Evolutionary conservation across 441 rosid genomes (phyloP).

Genomic region (Populus trichocarpa): DNA sequence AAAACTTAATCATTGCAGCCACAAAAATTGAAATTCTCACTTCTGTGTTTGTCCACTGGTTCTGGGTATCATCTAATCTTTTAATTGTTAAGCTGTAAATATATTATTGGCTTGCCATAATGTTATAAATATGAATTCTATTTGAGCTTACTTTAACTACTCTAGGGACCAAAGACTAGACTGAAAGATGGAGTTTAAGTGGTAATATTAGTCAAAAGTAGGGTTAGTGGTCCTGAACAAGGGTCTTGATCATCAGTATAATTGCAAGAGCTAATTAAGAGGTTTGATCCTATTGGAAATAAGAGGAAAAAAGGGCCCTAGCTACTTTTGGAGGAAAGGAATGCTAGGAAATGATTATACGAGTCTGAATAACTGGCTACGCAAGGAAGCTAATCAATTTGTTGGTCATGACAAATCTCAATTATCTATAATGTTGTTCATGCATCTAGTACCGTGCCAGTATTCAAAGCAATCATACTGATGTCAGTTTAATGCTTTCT

Average conservation of each 20-base stretch:
- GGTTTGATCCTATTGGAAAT: not conserved
- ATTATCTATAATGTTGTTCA: not conserved
- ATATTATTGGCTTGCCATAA: not conserved
- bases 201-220: not conserved
- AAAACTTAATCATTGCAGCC: constrained; percentile 25
- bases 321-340: not conserved
- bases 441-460: not conserved
- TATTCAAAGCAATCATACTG: not conserved
- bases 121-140: not conserved
- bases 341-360: constrained; percentile 4
- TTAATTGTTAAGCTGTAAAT: not conserved
- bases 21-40: constrained; percentile 8
- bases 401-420: constrained; percentile 3
- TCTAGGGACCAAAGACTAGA: not conserved
- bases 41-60: not conserved
- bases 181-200: not conserved
- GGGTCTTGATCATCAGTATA: not conserved
- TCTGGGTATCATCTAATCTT: not conserved
- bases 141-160: not conserved
- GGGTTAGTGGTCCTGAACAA: constrained; percentile 14
- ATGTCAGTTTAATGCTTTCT: not conserved
- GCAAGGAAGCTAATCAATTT: not conserved
- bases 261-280: not conserved
- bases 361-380: not conserved
- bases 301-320: not conserved